Evolutionary conservation across 169 alveolate species (phyloP), one percentile per base, ranked within the genome.

Genomic region (Eimeria sp.): DNA sequence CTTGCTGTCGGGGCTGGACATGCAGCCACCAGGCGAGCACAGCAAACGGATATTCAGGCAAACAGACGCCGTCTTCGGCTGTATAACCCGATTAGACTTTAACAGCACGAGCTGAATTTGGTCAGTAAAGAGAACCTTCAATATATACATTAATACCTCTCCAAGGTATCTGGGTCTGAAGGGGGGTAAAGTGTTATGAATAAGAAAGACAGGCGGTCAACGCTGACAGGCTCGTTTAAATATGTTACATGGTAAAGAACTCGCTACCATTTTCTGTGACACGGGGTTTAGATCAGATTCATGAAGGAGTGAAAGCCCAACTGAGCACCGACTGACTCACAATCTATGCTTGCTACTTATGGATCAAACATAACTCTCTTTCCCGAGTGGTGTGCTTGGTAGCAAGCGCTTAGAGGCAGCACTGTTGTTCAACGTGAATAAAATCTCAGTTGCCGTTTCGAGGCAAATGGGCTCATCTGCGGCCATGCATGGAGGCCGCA

Each of bases 11-110:
- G 80, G 54, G n/a, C 30, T 30, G 80, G 80, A 20, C 80, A 71
- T 71, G 80, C 80, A 71, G 80, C 80, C 80, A 71, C n/a, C 54
- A 33, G 80, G 80, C 49, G n/a, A 71, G 80, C n/a, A 9, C 80
- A 25, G 10, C 16, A 25, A 27, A n/a, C 54, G 54, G 25, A 16
- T 49, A 14, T 16, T 71, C 80, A 0, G 49, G 0, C 4, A 49
- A 33, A 1, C 13, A 10, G 25, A 14, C 6, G 11, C 80, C 20
- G n/a, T 71, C 8, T 37, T 9, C 80, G n/a, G 54, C n/a, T 71
- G 80, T 1, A 71, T 30, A 33, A 18, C n/a, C 27, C 18, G 16
- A 68, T 68, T 68, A 4, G 4, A 4, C 2, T 11, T 68, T 4
- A 30, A 68, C 23, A 40, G 4, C 30, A 68, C 10, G 46, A 66